Conservation (phyloP, 139 green algal genomes). For the Asterochloris sp. region DNA sequence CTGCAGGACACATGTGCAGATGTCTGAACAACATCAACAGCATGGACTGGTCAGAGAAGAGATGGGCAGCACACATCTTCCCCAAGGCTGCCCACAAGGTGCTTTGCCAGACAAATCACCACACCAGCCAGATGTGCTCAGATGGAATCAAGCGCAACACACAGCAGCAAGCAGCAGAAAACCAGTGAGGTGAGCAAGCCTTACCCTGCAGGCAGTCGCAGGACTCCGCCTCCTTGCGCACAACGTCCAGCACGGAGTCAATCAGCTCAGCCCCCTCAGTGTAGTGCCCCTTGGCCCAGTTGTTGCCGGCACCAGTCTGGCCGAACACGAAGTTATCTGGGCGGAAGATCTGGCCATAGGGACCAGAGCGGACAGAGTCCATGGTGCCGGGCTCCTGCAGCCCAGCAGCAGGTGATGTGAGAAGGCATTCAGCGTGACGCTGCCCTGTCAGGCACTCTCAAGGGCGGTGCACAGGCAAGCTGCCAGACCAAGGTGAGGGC, state of each 20-base stretch:
- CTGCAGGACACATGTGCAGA: constrained; percentile 21
- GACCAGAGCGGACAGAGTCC: constrained; percentile 94
- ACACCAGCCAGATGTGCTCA: no score
- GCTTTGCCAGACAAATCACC: no score
- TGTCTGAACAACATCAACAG: no score
- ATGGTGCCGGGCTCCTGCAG: constrained; percentile 92
- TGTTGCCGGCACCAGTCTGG: constrained; percentile 96
- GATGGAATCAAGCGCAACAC: no score
- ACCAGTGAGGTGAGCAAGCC: no score
- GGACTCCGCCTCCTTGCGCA: constrained; percentile 97
- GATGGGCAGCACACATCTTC: no score
- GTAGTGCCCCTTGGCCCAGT: constrained; percentile 99
- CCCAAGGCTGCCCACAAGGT: no score
- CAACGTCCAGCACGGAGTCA: constrained; percentile 95
- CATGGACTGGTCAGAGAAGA: no score
- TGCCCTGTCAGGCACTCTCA: neutral
- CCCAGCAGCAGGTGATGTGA: neutral
- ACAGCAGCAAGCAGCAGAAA: no score
- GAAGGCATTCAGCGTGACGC: neutral
- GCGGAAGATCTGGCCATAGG: constrained; percentile 90
- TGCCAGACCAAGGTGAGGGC: no score
- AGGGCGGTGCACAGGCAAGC: no score
- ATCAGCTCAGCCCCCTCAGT: constrained; percentile 98
- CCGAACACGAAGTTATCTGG: constrained; percentile 88
- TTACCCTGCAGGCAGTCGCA: constrained; percentile 95